These are phyloP conservation scores for Diospyros lotus DNA, from an alignment of 148 eudicot species.

Conservation along the genomic window DNA sequence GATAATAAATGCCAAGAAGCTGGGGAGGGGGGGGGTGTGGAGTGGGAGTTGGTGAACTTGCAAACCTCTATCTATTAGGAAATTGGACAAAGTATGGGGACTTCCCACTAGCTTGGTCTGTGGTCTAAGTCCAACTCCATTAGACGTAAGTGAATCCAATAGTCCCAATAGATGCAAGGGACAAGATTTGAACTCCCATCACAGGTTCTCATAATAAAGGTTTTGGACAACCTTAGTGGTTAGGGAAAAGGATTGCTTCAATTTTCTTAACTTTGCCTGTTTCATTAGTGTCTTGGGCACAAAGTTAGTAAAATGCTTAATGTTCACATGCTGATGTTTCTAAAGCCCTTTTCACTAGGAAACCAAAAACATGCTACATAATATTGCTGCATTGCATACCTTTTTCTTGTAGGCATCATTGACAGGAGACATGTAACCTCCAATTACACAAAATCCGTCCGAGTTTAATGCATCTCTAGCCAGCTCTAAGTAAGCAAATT, in stretches of 20 bases:
- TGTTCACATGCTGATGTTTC: background rate
- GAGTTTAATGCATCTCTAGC: slow-evolving; percentile 78
- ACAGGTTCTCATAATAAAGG: too few relatives aligned
- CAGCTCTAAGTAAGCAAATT: slow-evolving; percentile 48
- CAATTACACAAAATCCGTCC: slow-evolving; percentile 73
- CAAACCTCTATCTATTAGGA: too few relatives aligned
- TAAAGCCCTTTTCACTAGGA: background rate
- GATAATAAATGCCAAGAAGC: background rate
- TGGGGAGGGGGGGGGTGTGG: too few relatives aligned
- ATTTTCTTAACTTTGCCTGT: slow-evolving; percentile 1
- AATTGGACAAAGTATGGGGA: too few relatives aligned
- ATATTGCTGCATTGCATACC: slow-evolving; percentile 28
- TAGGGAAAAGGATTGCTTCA: background rate
- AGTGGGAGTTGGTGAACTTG: background rate
- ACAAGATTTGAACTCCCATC: too few relatives aligned
- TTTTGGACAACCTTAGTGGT: too few relatives aligned
- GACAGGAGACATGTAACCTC: slow-evolving; percentile 96
- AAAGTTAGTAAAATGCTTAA: background rate
- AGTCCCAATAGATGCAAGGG: too few relatives aligned
- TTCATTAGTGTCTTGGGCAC: background rate
- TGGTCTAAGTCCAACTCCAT: too few relatives aligned
- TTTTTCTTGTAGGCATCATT: slow-evolving; percentile 85
- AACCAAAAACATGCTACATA: slow-evolving; percentile 4
- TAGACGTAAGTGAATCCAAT: too few relatives aligned
- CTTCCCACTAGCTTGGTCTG: too few relatives aligned